These are phyloP conservation scores for Lipomyces starkeyi DNA, from an alignment of 805 yeast species.

Conservation along the genomic window DNA sequence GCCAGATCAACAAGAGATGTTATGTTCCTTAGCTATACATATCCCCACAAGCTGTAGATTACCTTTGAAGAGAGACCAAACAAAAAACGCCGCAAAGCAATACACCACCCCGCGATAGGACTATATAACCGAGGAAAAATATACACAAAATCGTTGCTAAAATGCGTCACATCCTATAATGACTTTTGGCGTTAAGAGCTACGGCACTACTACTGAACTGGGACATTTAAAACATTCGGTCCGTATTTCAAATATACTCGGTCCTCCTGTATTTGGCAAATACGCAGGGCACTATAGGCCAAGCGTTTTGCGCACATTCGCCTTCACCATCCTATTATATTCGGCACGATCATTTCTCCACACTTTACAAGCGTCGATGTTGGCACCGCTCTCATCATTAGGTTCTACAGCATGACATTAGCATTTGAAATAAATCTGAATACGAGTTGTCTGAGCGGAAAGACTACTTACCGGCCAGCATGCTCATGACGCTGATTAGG, in stretches of 20 bases:
- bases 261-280: neutral
- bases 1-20: neutral
- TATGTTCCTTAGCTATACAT: neutral
- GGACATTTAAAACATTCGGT: neutral
- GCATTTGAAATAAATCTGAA: neutral
- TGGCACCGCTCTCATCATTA: slow-evolving; percentile 94
- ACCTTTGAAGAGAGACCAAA: neutral
- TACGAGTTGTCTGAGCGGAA: neutral
- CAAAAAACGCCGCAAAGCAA: neutral
- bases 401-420: slow-evolving; percentile 63
- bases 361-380: slow-evolving; percentile 76
- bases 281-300: slow-evolving; percentile 55
- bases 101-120: neutral
- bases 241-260: too few relatives aligned
- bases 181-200: neutral
- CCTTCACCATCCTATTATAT: slow-evolving; percentile 67
- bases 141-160: neutral
- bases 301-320: slow-evolving; percentile 70
- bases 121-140: neutral
- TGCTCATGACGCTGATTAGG: slow-evolving; percentile 86
- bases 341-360: slow-evolving; percentile 85
- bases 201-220: neutral
- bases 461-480: slow-evolving; percentile 65
- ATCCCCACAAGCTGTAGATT: neutral
- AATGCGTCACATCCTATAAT: neutral